These are phyloP conservation scores for Populus tomentosa DNA, from an alignment of 441 rosid species.

Conservation along the genomic window DNA sequence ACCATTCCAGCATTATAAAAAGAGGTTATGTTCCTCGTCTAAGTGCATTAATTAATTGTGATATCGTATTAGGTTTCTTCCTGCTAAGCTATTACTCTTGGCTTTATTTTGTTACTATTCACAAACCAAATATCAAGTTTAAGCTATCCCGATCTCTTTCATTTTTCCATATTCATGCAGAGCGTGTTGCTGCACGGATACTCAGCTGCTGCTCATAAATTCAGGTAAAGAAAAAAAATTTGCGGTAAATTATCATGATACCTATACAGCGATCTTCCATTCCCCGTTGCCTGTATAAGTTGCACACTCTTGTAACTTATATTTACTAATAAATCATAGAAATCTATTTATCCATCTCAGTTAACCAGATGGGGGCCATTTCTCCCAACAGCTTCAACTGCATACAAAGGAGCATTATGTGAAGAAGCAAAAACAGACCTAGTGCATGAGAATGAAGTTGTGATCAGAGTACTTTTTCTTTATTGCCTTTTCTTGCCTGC, in stretches of 20 bases:
- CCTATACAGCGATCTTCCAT: neutral
- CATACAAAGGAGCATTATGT: neutral
- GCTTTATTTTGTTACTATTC: neutral
- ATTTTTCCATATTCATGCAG: neutral
- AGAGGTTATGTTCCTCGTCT: too few relatives aligned
- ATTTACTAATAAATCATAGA: neutral
- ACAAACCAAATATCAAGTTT: neutral
- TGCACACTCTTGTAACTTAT: neutral
- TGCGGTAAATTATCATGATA: neutral
- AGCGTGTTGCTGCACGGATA: neutral
- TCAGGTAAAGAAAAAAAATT: neutral
- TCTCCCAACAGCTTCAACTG: neutral
- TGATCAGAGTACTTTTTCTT: neutral
- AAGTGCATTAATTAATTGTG: neutral
- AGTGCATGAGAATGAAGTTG: neutral
- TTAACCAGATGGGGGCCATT: neutral
- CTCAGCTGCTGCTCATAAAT: neutral
- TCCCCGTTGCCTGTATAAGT: neutral
- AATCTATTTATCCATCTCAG: neutral
- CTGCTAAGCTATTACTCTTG: neutral
- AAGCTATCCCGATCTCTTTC: neutral
- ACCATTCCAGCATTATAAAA: too few relatives aligned
- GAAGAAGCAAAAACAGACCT: neutral
- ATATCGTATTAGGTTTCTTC: too few relatives aligned
- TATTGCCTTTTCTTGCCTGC: neutral